phyloP scores from a whole-genome alignment of 2,329 filamentous ascomycete genomes.

The Aspergillus eucalypticola region DNA sequence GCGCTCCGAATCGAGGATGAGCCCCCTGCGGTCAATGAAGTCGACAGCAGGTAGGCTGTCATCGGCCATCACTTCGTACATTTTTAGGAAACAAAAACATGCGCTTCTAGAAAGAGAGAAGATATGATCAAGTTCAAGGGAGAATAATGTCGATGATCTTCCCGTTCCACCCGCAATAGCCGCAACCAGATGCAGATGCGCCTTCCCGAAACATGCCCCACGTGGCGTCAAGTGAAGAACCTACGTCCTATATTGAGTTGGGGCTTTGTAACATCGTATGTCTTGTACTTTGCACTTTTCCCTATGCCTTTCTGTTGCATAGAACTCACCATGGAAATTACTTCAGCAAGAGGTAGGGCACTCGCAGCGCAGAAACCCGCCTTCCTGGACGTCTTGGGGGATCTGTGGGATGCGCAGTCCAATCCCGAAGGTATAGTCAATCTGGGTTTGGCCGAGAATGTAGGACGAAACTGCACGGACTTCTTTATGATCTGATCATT shows the following conservation, averaged over 20 bases:
- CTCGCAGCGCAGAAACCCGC: background rate
- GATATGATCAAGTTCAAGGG: background rate
- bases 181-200: background rate
- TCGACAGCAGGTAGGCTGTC: background rate
- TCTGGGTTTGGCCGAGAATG: background rate
- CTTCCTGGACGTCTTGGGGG: background rate
- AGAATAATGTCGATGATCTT: background rate
- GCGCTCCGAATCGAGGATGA: background rate
- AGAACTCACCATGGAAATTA: background rate
- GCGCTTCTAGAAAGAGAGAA: background rate
- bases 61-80: background rate
- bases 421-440: background rate
- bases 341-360: background rate
- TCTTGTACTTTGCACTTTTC: background rate
- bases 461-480: background rate
- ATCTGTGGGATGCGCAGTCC: background rate
- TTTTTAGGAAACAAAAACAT: background rate
- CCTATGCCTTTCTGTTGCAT: background rate
- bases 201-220: background rate
- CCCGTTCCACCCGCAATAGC: background rate
- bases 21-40: background rate
- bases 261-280: background rate
- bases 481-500: background rate
- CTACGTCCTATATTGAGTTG: background rate
- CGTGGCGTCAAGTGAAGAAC: background rate